phyloP scores from a whole-genome alignment of 2,329 filamentous ascomycete genomes.

The Penicillium paneum region DNA sequence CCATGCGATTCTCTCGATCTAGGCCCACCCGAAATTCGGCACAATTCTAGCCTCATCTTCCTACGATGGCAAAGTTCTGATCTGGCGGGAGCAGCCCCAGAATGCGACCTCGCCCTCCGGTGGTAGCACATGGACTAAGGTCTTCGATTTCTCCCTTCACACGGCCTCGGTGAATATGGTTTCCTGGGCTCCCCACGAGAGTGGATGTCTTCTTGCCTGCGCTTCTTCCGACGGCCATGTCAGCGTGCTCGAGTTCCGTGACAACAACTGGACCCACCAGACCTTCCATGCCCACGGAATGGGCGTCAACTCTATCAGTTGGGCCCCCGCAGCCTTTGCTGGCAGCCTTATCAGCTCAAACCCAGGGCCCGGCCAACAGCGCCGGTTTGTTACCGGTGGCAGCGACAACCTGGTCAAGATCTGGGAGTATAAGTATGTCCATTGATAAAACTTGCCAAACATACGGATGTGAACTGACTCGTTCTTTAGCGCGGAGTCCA shows the following conservation, averaged over 20 bases:
- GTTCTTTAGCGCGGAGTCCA: conserved; percentile 46
- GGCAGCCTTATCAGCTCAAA: conserved; percentile 78
- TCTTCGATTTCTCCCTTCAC: conserved; percentile 91
- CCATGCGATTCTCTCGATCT: conserved; percentile 2
- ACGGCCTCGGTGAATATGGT: conserved; percentile 96
- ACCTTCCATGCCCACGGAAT: conserved; percentile 89
- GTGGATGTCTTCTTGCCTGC: conserved; percentile 89
- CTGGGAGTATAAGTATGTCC: conserved; percentile 70
- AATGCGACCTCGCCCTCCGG: conserved; percentile 37
- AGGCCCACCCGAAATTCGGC: conserved; percentile 94
- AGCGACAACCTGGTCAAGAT: conserved; percentile 92
- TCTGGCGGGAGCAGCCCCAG: conserved; percentile 81
- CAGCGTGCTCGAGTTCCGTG: conserved; percentile 92
- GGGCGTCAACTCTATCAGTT: conserved; percentile 92
- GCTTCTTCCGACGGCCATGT: conserved; percentile 93
- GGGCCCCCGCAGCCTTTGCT: conserved; percentile 82
- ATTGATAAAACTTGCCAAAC: not conserved
- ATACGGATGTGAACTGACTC: conserved; percentile 1
- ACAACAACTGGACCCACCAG: conserved; percentile 86
- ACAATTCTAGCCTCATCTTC: conserved; percentile 93
- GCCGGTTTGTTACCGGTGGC: conserved; percentile 90
- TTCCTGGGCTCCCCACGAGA: conserved; percentile 95
- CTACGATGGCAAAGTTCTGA: conserved; percentile 97
- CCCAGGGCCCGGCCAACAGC: conserved; percentile 60
- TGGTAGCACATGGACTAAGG: conserved; percentile 69